Percentiles rank a stretch among this genome's conserved stretches.
Conservation (phyloP, 352 stramenopile genomes). For the Thraustochytrium striatum region DNA sequence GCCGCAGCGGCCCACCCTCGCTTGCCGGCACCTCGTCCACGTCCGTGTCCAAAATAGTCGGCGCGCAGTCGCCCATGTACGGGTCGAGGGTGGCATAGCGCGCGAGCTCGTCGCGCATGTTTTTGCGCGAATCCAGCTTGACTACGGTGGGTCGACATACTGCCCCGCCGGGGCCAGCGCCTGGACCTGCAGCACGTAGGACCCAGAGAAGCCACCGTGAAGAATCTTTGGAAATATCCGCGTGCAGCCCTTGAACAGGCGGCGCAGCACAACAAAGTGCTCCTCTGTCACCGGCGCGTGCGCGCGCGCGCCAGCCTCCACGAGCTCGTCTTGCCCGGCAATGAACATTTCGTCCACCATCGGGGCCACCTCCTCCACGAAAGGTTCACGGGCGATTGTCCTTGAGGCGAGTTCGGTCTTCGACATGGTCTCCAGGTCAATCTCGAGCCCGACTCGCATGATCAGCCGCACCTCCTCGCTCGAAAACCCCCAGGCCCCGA, state of each 20-base stretch:
- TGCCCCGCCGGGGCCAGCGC: neutral
- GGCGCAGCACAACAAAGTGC: conserved; percentile 1
- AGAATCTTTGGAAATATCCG: neutral
- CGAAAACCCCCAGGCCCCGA: neutral
- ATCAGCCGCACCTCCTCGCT: no score
- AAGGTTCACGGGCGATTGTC: neutral
- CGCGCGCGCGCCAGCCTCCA: neutral
- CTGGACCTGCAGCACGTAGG: conserved; percentile 12
- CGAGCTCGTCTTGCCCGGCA: neutral
- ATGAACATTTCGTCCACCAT: neutral
- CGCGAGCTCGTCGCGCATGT: conserved; percentile 6
- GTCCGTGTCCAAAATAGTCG: neutral
- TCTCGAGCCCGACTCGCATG: no score
- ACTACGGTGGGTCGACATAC: conserved; percentile 30
- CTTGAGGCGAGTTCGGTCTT: neutral
- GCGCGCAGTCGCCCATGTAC: conserved; percentile 38
- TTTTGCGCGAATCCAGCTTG: neutral
- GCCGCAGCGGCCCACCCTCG: neutral
- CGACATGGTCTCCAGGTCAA: no score
- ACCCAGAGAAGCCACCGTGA: conserved; percentile 27
- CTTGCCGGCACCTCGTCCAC: neutral
- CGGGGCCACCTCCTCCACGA: conserved; percentile 7
- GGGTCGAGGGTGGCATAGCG: neutral
- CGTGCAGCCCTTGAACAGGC: neutral
- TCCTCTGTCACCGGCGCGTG: no score